phyloP scores from a whole-genome alignment of 2,329 filamentous ascomycete genomes.

The Colletotrichum sansevieriae region DNA sequence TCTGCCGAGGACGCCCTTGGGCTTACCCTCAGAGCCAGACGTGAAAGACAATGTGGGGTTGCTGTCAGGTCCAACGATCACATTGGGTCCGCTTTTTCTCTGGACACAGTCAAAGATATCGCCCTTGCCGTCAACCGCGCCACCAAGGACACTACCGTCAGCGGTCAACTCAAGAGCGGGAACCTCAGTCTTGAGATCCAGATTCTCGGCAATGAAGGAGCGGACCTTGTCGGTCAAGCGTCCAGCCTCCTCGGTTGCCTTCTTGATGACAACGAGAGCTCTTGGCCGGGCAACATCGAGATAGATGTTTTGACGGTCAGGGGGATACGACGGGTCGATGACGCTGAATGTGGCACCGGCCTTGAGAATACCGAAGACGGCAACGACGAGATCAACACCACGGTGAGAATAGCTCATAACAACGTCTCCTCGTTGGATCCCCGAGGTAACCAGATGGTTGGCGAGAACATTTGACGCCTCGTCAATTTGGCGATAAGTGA shows the following conservation, averaged over 20 bases:
- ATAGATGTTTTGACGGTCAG: constrained; percentile 65
- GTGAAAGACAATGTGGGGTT: constrained; percentile 82
- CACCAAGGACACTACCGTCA: constrained; percentile 80
- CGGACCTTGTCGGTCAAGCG: constrained; percentile 31
- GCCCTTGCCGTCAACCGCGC: constrained; percentile 74
- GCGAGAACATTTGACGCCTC: constrained; percentile 86
- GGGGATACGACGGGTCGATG: constrained; percentile 9
- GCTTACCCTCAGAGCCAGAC: constrained; percentile 71
- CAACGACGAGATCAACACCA: constrained; percentile 18
- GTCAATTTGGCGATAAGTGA: constrained; percentile 89
- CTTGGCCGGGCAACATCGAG: constrained; percentile 83
- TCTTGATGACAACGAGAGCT: constrained; percentile 79
- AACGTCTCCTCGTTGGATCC: constrained; percentile 83
- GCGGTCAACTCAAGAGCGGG: constrained; percentile 80
- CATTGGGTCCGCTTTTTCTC: constrained; percentile 68
- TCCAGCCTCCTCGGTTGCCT: constrained; percentile 75
- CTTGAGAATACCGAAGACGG: constrained; percentile 73
- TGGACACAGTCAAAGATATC: constrained; percentile 66
- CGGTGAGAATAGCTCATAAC: constrained; percentile 69
- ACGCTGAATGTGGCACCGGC: constrained; percentile 67
- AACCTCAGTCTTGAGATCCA: constrained; percentile 79
- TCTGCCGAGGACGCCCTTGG: constrained; percentile 79
- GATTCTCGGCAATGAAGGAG: constrained; percentile 74
- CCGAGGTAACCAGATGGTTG: constrained; percentile 80
- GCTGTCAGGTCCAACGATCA: constrained; percentile 88